Base-by-base conservation (phyloP, 2,329 filamentous ascomycete species). In the Aspergillaceae sp. region DNA sequence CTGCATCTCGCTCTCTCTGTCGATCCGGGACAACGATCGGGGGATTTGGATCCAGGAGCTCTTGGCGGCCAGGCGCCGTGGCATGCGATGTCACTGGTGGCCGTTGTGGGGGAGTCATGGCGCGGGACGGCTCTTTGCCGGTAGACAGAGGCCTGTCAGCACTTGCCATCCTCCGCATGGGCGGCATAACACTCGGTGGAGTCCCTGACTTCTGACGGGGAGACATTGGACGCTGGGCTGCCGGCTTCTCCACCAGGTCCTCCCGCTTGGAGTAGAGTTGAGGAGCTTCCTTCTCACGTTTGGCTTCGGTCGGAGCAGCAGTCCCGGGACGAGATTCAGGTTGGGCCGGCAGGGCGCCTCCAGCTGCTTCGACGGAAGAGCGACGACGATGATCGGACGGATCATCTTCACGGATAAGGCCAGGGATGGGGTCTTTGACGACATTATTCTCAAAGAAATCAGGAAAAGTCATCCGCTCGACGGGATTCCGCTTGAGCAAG, bases 391-490 rank as follows among this genome's bases (percentile, higher is more conserved):
- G 46, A 7, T 47, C 45, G 11, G 48, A 45, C 40, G 78, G 77
- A 26, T 82, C 53, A 61, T 94, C 89, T 59, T 94, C 87, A 37
- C 83, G 84, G 5, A 89, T 82, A 29, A 94, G 71, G 4, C 84
- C 86, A 0, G 89, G 88, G 56, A 96, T 96, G 3, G 83, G 78
- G 19, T 77, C 78, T 8, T 78, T 79, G 44, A 95, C 79, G 29
- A 92, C 82, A 29, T 76, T 69, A 60, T 91, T 83, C 10, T 71
- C 73, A 67, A 97, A 97, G 63, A 96, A 92, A 52, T 84, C 81
- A 43, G 87, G 82, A 56, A 96, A 97, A 46, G 81, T 86, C 64
- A 95, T 78, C 48, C 92, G 79, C 64, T 95, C 87, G 4, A 87
- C 80, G 0, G 92, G 88, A 49, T 83, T 91, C 48, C 87, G 82